These are phyloP conservation scores for Talaromyces verruculosus DNA, from an alignment of 2,329 filamentous ascomycete species.

Conservation along the genomic window DNA sequence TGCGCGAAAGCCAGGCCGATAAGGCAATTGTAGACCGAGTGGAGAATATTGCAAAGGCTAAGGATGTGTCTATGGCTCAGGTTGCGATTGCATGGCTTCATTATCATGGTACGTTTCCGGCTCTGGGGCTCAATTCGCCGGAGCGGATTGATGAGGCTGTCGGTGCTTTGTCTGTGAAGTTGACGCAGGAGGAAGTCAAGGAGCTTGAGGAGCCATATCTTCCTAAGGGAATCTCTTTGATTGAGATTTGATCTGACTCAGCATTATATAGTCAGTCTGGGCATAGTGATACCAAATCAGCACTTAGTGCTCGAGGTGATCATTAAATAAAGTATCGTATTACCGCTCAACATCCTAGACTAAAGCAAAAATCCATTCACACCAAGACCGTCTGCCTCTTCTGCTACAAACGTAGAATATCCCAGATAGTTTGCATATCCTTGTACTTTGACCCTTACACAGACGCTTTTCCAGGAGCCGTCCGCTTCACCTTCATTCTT, in stretches of 20 bases:
- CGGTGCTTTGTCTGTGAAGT: conserved; percentile 45
- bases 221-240: not conserved
- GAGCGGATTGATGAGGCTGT: conserved; percentile 64
- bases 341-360: not conserved
- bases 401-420: conserved; percentile 5
- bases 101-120: not conserved
- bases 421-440: conserved; percentile 9
- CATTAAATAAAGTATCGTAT: not conserved
- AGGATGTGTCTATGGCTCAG: conserved; percentile 40
- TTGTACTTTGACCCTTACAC: conserved; percentile 1
- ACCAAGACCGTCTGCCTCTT: not conserved
- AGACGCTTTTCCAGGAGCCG: not conserved
- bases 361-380: conserved; percentile 1
- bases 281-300: not conserved
- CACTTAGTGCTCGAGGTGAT: not conserved
- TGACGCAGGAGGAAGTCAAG: conserved; percentile 60
- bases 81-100: conserved; percentile 38
- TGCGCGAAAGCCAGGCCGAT: not conserved
- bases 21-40: conserved; percentile 46
- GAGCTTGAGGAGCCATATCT: conserved; percentile 63
- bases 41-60: conserved; percentile 48
- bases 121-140: conserved; percentile 53
- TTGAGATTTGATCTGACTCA: not conserved
- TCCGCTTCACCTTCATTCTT: not conserved
- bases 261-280: not conserved